Conservation (phyloP, 2,329 filamentous ascomycete species). For the Fusarium multiceps region DNA sequence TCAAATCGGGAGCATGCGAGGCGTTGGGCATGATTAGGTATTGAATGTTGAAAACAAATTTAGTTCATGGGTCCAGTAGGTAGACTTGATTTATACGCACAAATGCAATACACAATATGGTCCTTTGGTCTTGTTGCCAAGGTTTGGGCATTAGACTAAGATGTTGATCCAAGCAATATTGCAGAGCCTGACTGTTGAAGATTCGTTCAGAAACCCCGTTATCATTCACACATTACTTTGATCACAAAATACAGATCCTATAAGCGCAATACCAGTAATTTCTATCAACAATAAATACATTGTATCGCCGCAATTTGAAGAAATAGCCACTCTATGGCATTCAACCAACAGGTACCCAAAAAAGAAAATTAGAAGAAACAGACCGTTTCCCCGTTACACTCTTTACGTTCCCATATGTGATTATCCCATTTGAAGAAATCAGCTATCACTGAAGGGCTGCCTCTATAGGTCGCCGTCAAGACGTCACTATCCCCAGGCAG, state of each 20-base stretch:
- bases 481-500: constrained; percentile 2
- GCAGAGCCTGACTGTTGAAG: not conserved
- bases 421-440: constrained; percentile 16
- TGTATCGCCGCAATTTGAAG: constrained; percentile 7
- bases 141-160: not conserved
- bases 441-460: not conserved
- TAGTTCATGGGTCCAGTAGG: not conserved
- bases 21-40: not conserved
- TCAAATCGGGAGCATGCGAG: not conserved
- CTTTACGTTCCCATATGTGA: constrained; percentile 23
- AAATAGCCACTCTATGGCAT: constrained; percentile 2
- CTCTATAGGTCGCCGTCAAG: constrained; percentile 1
- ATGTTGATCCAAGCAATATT: not conserved
- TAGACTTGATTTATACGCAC: not conserved
- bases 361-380: constrained; percentile 9
- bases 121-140: not conserved
- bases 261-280: not conserved
- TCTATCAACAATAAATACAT: constrained; percentile 11
- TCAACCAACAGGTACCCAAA: constrained; percentile 2
- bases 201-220: not conserved
- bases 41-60: not conserved
- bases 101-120: not conserved
- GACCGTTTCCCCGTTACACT: constrained; percentile 9
- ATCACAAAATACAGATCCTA: not conserved
- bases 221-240: not conserved